Evolutionary conservation across 2,329 filamentous ascomycete species (phyloP).

Genomic region (Blastomyces gilchristii): DNA sequence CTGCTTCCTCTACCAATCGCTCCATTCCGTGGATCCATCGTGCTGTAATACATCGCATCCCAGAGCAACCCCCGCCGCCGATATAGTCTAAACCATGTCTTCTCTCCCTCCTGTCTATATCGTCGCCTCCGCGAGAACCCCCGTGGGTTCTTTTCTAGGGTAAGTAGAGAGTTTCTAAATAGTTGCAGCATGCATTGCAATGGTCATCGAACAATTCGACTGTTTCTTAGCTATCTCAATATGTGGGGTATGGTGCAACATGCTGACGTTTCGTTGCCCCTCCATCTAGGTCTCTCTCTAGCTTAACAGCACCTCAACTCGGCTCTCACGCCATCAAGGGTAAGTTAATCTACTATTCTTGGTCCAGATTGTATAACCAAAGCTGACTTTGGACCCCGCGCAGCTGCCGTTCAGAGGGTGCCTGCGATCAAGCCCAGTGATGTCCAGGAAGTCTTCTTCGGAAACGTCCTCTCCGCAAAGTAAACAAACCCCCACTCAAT

Average conservation of each 20-base stretch:
- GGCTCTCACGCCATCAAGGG: constrained; percentile 89
- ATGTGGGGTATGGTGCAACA: not conserved
- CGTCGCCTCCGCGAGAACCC: constrained; percentile 81
- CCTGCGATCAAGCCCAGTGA: constrained; percentile 78
- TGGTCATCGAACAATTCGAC: not conserved
- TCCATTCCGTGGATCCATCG: not conserved
- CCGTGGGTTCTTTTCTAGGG: constrained; percentile 90
- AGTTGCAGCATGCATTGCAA: constrained; percentile 1
- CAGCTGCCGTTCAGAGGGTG: constrained; percentile 71
- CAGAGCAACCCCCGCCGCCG: not conserved
- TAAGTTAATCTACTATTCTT: constrained; percentile 32
- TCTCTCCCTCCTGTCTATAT: constrained; percentile 86
- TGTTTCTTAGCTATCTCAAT: no score
- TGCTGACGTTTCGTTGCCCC: constrained; percentile 6
- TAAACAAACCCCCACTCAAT: constrained; percentile 33
- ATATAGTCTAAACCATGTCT: constrained; percentile 28
- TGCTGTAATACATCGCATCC: not conserved
- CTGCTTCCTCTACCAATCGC: not conserved
- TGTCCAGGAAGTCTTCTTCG: constrained; percentile 94
- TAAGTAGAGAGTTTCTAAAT: constrained; percentile 36
- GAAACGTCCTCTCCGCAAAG: constrained; percentile 96
- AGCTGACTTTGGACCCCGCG: constrained; percentile 7
- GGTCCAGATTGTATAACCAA: not conserved
- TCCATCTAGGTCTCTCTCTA: constrained; percentile 65
- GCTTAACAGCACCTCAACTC: constrained; percentile 73